Evolutionary conservation across 1,139 yeast genomes (phyloP), one percentile per base, ranked within the genome.

Genomic region (Saccharomyces hybrid): DNA sequence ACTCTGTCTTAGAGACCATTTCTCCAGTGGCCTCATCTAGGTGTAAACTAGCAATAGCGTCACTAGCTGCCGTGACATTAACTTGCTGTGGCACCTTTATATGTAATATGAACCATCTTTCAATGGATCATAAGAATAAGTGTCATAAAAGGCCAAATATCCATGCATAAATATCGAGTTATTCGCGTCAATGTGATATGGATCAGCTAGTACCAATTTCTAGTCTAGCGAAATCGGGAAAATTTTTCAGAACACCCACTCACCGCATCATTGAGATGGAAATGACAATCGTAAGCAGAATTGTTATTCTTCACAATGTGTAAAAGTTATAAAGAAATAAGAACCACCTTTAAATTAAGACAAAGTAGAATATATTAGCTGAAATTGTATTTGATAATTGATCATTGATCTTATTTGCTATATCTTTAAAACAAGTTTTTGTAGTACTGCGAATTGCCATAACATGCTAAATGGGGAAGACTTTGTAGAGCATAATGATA

Each of bases 1-100:
- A 83, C 74, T 93, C 99, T 59, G 95, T 80, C 78, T 93, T 93
- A 71, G 99, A 93, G 51, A 93, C 97, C 74, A 84, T 88, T 75
- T 93, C 99, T 52, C 98, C 98, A 60, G 98, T 91, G 65, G 76
- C 95, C 58, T 90, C 97, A 72, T 93, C 99, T 65, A 93, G 79
- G 62, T 75, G 75, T 70, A 89, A 83, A 79, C 90, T 91, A 72
- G 88, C 91, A 62, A 89, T 82, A 65, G 82, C 83, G 67, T 90
- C 97, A 52, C 95, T 74, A 55, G 79, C 85, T 69, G 82, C 77
- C 58, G 84, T 82, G 59, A 80, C 83, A 63, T 68, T 66, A 58
- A 63, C 65, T 55, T 63, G 70, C 53, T 67, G 66, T 56, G 77
- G 72, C 77, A 74, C 74, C n/a, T 9, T 27, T 11, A 9, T 29